These are phyloP conservation scores for Lasiodiplodia theobromae DNA, from an alignment of 2,329 filamentous ascomycete genomes.

Conservation along the genomic window DNA sequence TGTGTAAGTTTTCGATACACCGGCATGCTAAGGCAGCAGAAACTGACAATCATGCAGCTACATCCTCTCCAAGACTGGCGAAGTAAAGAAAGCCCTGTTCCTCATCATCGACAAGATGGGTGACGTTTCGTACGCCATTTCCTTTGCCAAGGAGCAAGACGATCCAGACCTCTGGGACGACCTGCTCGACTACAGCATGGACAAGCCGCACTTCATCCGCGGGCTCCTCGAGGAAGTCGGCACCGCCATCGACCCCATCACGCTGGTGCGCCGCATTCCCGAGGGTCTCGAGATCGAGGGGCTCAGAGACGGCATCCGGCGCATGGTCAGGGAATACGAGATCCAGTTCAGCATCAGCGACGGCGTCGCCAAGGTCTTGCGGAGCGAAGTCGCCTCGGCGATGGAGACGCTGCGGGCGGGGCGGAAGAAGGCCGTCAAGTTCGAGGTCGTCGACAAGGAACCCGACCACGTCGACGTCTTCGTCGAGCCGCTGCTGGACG, in stretches of 20 bases:
- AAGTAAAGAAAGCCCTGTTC: conserved; percentile 88
- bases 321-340: conserved; percentile 95
- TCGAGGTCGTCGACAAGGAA: conserved; percentile 67
- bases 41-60: conserved; percentile 57
- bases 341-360: conserved; percentile 92
- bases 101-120: conserved; percentile 93
- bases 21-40: neutral
- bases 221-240: conserved; percentile 92
- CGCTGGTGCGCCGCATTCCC: conserved; percentile 86
- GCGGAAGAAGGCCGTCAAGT: conserved; percentile 86
- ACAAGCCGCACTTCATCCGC: conserved; percentile 93
- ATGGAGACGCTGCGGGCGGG: conserved; percentile 83
- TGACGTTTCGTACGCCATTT: conserved; percentile 90
- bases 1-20: conserved; percentile 59
- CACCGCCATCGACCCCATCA: conserved; percentile 90
- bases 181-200: conserved; percentile 93
- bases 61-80: conserved; percentile 91
- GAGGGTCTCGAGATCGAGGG: conserved; percentile 93
- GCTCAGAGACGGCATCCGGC: conserved; percentile 82
- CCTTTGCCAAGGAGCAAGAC: conserved; percentile 91
- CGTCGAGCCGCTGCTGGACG: conserved; percentile 41
- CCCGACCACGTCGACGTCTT: conserved; percentile 38
- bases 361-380: conserved; percentile 84
- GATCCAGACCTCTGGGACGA: conserved; percentile 96
- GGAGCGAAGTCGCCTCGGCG: conserved; percentile 83